These are phyloP conservation scores for Vanderwaltozyma verrucispora DNA, from an alignment of 805 yeast species.

Conservation along the genomic window DNA sequence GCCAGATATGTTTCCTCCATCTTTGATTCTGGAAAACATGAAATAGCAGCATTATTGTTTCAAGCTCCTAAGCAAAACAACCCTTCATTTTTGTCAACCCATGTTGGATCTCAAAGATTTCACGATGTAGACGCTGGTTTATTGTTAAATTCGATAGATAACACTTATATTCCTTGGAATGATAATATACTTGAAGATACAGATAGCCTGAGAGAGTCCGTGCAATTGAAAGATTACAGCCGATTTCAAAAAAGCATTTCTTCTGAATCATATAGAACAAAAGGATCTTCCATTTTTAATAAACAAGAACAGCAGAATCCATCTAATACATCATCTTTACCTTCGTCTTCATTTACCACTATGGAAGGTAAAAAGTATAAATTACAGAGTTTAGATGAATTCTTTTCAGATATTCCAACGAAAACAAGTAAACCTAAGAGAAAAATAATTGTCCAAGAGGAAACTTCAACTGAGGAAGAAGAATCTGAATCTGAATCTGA, in stretches of 20 bases:
- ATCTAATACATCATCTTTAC: constrained; percentile 1
- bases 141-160: too few relatives aligned
- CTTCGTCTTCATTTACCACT: constrained; percentile 7
- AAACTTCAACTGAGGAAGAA: constrained; percentile 25
- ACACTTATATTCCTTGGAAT: too few relatives aligned
- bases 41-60: constrained; percentile 56
- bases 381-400: constrained; percentile 78
- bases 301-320: neutral
- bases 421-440: constrained; percentile 5
- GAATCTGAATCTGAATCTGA: constrained; percentile 27
- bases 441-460: constrained; percentile 22
- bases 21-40: constrained; percentile 40
- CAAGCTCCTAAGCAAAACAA: constrained; percentile 61
- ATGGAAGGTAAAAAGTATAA: constrained; percentile 36
- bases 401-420: constrained; percentile 45
- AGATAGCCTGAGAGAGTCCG: constrained; percentile 29
- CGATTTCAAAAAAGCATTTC: constrained; percentile 28
- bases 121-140: too few relatives aligned
- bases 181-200: constrained; percentile 5
- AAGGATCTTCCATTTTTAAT: neutral
- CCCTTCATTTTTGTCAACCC: too few relatives aligned
- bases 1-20: constrained; percentile 65
- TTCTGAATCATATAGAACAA: constrained; percentile 11
- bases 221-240: constrained; percentile 32
- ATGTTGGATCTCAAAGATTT: too few relatives aligned